These are phyloP conservation scores for Flueggea neowawraea DNA, from an alignment of 441 rosid genomes.

Conservation along the genomic window DNA sequence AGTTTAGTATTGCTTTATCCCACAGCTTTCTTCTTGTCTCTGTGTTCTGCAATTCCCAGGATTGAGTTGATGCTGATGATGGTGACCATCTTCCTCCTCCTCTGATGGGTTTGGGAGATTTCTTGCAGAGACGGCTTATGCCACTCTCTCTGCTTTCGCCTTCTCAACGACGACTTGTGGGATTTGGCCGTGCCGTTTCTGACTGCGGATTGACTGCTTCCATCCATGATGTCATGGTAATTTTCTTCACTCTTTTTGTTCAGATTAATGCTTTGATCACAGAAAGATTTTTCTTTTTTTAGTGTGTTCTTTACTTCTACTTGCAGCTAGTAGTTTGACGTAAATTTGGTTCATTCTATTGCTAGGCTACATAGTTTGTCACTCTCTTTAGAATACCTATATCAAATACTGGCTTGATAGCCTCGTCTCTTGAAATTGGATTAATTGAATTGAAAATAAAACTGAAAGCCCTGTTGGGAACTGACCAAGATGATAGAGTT, in stretches of 20 bases:
- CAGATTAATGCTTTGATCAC: background rate
- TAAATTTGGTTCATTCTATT: no score
- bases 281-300: no score
- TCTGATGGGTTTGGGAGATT: slow-evolving; percentile 25
- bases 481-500: no score
- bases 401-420: no score
- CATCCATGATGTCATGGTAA: slow-evolving; percentile 72
- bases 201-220: slow-evolving; percentile 84
- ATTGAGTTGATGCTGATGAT: slow-evolving; percentile 12
- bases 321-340: no score
- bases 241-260: background rate
- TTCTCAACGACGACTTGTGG: slow-evolving; percentile 56
- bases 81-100: slow-evolving; percentile 17
- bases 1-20: slow-evolving; percentile 60
- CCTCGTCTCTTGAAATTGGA: no score
- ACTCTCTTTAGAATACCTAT: no score
- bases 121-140: slow-evolving; percentile 37
- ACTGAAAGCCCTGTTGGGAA: no score
- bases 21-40: slow-evolving; percentile 64
- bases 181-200: slow-evolving; percentile 88
- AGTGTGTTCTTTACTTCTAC: no score
- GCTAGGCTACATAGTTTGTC: no score
- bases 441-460: no score
- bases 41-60: slow-evolving; percentile 48
- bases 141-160: slow-evolving; percentile 33